These are phyloP conservation scores for Vanderwaltozyma polyspora DNA, from an alignment of 805 yeast genomes.

Conservation along the genomic window DNA sequence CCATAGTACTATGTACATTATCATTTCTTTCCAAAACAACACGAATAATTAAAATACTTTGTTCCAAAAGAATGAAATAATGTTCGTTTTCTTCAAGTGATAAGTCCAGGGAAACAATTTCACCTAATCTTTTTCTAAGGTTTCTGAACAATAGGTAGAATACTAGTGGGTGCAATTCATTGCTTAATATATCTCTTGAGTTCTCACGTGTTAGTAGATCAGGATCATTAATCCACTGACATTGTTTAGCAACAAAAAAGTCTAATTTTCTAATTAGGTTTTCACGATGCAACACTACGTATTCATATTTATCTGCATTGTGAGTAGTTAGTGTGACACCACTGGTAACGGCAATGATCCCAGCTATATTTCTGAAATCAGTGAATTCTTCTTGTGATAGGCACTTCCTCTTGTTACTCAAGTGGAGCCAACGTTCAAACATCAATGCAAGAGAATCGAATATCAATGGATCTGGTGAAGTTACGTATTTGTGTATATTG, in stretches of 20 bases:
- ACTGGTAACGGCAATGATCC: constrained; percentile 58
- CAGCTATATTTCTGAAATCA: constrained; percentile 57
- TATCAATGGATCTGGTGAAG: constrained; percentile 18
- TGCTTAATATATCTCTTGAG: constrained; percentile 54
- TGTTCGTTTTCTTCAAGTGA: constrained; percentile 9
- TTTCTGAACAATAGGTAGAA: constrained; percentile 36
- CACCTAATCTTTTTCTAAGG: constrained; percentile 28
- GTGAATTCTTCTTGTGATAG: constrained; percentile 29
- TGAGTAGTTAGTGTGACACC: constrained; percentile 41
- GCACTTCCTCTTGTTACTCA: constrained; percentile 11
- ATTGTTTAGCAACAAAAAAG: constrained; percentile 38
- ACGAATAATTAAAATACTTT: constrained; percentile 35
- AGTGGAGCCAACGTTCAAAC: constrained; percentile 26
- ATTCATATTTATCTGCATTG: constrained; percentile 3
- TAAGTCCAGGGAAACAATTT: constrained; percentile 13
- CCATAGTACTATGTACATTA: constrained; percentile 12
- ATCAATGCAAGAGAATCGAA: constrained; percentile 27
- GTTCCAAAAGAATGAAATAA: constrained; percentile 33
- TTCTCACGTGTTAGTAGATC: constrained; percentile 50
- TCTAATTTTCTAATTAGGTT: constrained; percentile 29
- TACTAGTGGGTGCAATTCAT: constrained; percentile 48
- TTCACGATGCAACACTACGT: constrained; percentile 12
- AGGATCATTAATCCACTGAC: constrained; percentile 34
- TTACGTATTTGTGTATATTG: constrained; percentile 21
- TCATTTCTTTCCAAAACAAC: constrained; percentile 23